Conservation (phyloP, 306 rosid species). For the Cucumis melo region DNA sequence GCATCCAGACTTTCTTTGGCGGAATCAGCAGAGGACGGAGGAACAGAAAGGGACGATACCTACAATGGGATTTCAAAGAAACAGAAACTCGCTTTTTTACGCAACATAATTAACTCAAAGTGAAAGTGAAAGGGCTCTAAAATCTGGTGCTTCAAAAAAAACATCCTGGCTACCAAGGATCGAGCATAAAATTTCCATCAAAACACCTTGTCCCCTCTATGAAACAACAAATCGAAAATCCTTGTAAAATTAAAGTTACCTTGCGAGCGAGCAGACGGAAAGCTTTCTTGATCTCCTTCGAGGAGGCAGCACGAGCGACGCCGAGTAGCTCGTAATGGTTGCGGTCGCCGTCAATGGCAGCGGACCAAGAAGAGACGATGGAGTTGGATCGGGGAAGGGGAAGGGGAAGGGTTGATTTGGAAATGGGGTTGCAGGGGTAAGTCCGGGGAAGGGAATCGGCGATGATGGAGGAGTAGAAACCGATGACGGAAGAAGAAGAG, state of each 20-base stretch:
- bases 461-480: slow-evolving; percentile 8
- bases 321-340: slow-evolving; percentile 62
- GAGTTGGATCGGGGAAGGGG: not conserved
- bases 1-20: slow-evolving; percentile 79
- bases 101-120: slow-evolving; percentile 69
- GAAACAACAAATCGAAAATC: no score
- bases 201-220: slow-evolving; percentile 98
- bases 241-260: slow-evolving; percentile 18
- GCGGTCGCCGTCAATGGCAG: slow-evolving; percentile 25
- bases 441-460: slow-evolving; percentile 13
- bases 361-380: slow-evolving; percentile 14
- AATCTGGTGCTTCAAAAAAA: slow-evolving; percentile 84
- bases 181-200: slow-evolving; percentile 87
- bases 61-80: slow-evolving; percentile 65
- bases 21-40: slow-evolving; percentile 81
- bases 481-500: slow-evolving; percentile 6
- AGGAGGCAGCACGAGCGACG: slow-evolving; percentile 38
- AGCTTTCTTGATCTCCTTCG: slow-evolving; percentile 62
- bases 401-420: not conserved
- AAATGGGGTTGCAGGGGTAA: slow-evolving; percentile 9
- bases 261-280: slow-evolving; percentile 90
- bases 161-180: slow-evolving; percentile 81
- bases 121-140: slow-evolving; percentile 91
- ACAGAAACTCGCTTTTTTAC: slow-evolving; percentile 88
- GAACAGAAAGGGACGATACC: slow-evolving; percentile 89